Conservation (phyloP, 2,329 filamentous ascomycete species). For the Exophiala phaeomuriformis region DNA sequence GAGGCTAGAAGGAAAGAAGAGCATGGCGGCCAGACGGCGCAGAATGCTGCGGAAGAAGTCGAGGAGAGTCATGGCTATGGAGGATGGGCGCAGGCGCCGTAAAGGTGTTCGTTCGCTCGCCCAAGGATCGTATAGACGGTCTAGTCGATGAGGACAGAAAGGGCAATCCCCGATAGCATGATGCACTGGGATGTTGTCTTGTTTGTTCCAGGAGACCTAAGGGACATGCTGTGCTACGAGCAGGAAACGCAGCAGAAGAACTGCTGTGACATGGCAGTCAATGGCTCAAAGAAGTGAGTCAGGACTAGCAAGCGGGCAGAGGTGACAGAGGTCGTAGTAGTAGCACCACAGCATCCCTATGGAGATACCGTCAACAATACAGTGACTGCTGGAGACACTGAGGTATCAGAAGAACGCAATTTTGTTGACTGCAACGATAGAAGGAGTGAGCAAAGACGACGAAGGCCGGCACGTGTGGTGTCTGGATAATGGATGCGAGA, state of each 20-base stretch:
- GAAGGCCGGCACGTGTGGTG: background rate
- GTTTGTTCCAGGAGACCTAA: constrained; percentile 6
- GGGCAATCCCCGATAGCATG: constrained; percentile 5
- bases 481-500: constrained; percentile 1
- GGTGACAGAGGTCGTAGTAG: constrained; percentile 4
- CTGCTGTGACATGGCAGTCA: constrained; percentile 15
- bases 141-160: constrained; percentile 11
- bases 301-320: background rate
- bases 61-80: constrained; percentile 18
- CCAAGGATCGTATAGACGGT: background rate
- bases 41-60: constrained; percentile 24
- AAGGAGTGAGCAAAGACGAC: background rate
- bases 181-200: constrained; percentile 11
- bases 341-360: constrained; percentile 17
- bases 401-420: background rate
- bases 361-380: constrained; percentile 1
- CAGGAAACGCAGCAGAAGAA: constrained; percentile 6
- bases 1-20: constrained; percentile 34
- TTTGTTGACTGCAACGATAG: constrained; percentile 6
- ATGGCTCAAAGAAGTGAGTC: background rate
- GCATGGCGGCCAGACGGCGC: constrained; percentile 34
- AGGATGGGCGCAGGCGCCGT: background rate
- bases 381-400: background rate
- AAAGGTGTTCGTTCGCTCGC: background rate
- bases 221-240: constrained; percentile 10